Percentiles rank a stretch among this genome's conserved stretches.
phyloP scores from a whole-genome alignment of 2,329 filamentous ascomycete genomes.

The Cordyceps cicadae region DNA sequence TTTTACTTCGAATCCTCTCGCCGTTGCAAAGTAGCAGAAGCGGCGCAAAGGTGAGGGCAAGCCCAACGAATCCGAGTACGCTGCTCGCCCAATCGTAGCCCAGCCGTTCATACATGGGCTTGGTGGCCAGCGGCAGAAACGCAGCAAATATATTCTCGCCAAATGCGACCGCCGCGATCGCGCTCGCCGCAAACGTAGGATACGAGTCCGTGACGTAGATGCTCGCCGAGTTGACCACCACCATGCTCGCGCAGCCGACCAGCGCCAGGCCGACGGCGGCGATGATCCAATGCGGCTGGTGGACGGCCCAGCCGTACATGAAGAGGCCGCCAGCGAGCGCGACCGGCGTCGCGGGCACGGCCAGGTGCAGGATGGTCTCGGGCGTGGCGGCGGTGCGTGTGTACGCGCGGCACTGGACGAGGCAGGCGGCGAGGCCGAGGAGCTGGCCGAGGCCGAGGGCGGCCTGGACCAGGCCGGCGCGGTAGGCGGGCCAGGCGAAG shows the following conservation, averaged over 20 bases:
- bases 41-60: conserved; percentile 11
- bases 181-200: conserved; percentile 11
- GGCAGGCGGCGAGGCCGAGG: conserved; percentile 6
- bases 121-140: conserved; percentile 12
- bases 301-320: conserved; percentile 13
- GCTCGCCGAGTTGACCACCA: conserved; percentile 10
- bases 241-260: conserved; percentile 12
- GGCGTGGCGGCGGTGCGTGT: conserved; percentile 7
- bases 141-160: conserved; percentile 13
- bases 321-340: conserved; percentile 12
- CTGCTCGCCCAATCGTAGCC: conserved; percentile 13
- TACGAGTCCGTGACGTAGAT: conserved; percentile 14
- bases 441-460: conserved; percentile 13
- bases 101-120: conserved; percentile 12
- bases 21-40: conserved; percentile 6
- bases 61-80: conserved; percentile 10
- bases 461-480: conserved; percentile 10
- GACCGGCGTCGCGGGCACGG: conserved; percentile 9
- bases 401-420: conserved; percentile 9
- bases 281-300: conserved; percentile 13
- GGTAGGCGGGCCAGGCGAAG: conserved; percentile 7
- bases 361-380: conserved; percentile 11
- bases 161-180: conserved; percentile 13
- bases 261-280: conserved; percentile 9
- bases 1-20: conserved; percentile 8